phyloP scores from a whole-genome alignment of 108 stramenopile species.

The Chaetoceros tenuissimus region DNA sequence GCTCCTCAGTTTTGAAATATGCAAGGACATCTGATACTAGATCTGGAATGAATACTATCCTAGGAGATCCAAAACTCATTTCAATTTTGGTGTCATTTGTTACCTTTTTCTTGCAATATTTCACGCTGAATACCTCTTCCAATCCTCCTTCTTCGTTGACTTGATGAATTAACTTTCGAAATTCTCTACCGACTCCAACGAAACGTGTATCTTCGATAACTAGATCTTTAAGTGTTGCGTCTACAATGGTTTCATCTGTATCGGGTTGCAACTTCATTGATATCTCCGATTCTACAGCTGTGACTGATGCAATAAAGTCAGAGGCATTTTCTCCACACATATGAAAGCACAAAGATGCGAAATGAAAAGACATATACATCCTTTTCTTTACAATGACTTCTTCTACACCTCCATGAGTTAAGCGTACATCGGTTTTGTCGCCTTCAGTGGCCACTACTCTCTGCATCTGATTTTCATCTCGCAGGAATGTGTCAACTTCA shows the following conservation, averaged over 20 bases:
- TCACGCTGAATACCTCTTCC: constrained; percentile 43
- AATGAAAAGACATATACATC: constrained; percentile 43
- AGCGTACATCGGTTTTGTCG: constrained; percentile 2
- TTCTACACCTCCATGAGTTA: constrained; percentile 63
- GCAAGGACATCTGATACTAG: constrained; percentile 50
- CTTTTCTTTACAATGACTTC: constrained; percentile 30
- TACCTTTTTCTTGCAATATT: constrained; percentile 35
- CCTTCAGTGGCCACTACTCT: constrained; percentile 5
- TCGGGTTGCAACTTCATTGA: constrained; percentile 40
- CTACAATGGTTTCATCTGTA: constrained; percentile 19
- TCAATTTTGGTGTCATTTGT: constrained; percentile 24
- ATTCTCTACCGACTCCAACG: constrained; percentile 25
- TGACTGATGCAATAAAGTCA: constrained; percentile 46
- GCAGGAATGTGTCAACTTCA: constrained; percentile 52
- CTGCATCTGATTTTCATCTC: constrained; percentile 20
- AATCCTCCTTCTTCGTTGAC: constrained; percentile 5
- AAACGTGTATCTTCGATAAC: constrained; percentile 54
- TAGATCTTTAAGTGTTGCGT: constrained; percentile 55
- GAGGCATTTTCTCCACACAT: constrained; percentile 23
- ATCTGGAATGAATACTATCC: constrained; percentile 70
- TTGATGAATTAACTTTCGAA: constrained; percentile 52
- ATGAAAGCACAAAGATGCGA: constrained; percentile 47
- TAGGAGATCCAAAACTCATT: constrained; percentile 63
- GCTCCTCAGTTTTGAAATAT: constrained; percentile 36
- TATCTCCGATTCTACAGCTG: constrained; percentile 50